Evolutionary conservation across 1,284 basidiomycete species (phyloP).

Genomic region (Trametes hirsuta): DNA sequence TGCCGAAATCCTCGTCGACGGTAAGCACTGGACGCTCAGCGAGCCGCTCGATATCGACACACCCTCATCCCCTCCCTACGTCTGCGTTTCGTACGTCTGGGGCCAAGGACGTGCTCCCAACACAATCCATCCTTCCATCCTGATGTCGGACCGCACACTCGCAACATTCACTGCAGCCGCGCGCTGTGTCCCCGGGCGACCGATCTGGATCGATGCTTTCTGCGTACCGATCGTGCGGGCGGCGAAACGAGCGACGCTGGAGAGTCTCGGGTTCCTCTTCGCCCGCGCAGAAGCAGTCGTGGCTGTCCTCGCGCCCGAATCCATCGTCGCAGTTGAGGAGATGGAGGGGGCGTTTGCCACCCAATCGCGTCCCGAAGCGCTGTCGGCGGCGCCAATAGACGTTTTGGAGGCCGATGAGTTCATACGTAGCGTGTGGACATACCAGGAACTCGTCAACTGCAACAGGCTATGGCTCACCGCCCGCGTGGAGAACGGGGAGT

Average conservation of each 20-base stretch:
- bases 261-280: slow-evolving; percentile 29
- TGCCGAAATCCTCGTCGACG: slow-evolving; percentile 15
- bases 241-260: slow-evolving; percentile 23
- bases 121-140: slow-evolving; percentile 20
- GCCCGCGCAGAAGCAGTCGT: slow-evolving; percentile 20
- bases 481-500: not conserved
- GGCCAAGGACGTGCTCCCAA: slow-evolving; percentile 17
- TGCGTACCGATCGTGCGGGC: slow-evolving; percentile 23
- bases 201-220: slow-evolving; percentile 29
- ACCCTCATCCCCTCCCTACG: slow-evolving; percentile 17
- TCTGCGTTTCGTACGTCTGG: slow-evolving; percentile 33
- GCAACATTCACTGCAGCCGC: slow-evolving; percentile 16
- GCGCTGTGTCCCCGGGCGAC: slow-evolving; percentile 12
- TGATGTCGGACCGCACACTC: slow-evolving; percentile 28
- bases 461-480: slow-evolving; percentile 13
- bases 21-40: slow-evolving; percentile 18
- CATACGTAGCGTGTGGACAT: slow-evolving; percentile 31
- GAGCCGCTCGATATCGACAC: slow-evolving; percentile 23
- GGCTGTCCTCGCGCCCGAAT: slow-evolving; percentile 19
- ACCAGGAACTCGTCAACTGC: slow-evolving; percentile 29
- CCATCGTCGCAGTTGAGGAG: slow-evolving; percentile 19
- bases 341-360: slow-evolving; percentile 10
- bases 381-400: slow-evolving; percentile 13
- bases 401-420: slow-evolving; percentile 26
- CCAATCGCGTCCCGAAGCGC: not conserved